phyloP scores from a whole-genome alignment of 2,329 filamentous ascomycete genomes.

The Hypoxylon rubiginosum region DNA sequence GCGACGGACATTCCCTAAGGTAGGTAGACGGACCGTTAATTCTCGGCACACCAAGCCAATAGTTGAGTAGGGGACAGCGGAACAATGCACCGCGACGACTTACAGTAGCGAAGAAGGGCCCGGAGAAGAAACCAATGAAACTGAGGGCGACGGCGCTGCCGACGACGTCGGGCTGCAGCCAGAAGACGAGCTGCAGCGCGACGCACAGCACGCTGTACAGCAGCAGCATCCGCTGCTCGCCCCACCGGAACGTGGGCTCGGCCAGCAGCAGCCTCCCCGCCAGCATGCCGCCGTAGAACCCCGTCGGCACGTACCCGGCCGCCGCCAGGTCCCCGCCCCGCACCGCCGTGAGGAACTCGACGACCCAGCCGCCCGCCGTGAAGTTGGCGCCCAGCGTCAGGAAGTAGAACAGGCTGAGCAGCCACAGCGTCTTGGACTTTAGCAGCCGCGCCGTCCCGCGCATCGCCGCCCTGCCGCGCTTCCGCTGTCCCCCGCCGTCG shows the following conservation, averaged over 20 bases:
- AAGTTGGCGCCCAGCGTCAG: conserved; percentile 70
- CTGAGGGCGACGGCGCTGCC: conserved; percentile 63
- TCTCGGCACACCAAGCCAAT: no score
- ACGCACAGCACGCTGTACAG: conserved; percentile 66
- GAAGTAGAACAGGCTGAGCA: conserved; percentile 74
- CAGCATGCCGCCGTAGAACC: conserved; percentile 69
- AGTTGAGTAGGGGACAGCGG: no score
- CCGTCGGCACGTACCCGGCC: conserved; percentile 71
- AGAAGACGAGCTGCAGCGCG: conserved; percentile 70
- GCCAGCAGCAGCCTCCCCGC: conserved; percentile 69
- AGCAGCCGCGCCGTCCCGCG: conserved; percentile 61
- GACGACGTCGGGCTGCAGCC: conserved; percentile 74
- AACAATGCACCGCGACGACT: no score
- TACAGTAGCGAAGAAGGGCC: conserved; percentile 68
- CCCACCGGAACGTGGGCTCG: conserved; percentile 70
- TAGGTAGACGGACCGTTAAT: neutral
- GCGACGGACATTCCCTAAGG: conserved; percentile 65
- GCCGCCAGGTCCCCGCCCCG: conserved; percentile 66
- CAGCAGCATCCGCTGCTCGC: conserved; percentile 70
- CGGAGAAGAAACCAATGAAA: conserved; percentile 67
- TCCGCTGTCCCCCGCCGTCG: conserved; percentile 20
- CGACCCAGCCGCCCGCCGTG: conserved; percentile 73
- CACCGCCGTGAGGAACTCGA: conserved; percentile 73
- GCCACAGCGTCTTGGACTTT: conserved; percentile 64
- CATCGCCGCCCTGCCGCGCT: conserved; percentile 55